Evolutionary conservation across 306 rosid species (phyloP), one percentile per base, ranked within the genome.

Genomic region (Albizia julibrissin): DNA sequence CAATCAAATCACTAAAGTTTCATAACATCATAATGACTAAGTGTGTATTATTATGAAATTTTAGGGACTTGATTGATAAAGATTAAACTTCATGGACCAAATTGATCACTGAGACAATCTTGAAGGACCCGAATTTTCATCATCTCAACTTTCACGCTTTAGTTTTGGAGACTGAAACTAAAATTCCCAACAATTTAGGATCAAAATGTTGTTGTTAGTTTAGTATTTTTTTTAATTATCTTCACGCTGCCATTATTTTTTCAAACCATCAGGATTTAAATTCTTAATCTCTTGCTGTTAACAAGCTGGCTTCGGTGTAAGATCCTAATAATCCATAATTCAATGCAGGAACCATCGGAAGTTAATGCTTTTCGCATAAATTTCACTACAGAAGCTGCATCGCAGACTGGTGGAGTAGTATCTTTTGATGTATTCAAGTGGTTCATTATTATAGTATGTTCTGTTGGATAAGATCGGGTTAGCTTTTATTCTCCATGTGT

Each of bases 331-430:
- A 46, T 62, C 19, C 50, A 56, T 44, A 65, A 75, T 46, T 75
- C 10, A 21, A 84, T 74, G 87, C 86, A 91, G 92, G 89, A 81
- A 82, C 87, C 22, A 21, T 76, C 47, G 88, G 83, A 84, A 80
- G 87, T 77, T 73, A 39, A 71, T 47, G 83, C 71, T 79, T 70
- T 74, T 82, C 59, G 37, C 33, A 74, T 34, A 62, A 67, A 70
- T 37, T 79, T 44, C 75, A 74, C 47, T 75, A 33, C 79, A 75
- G 79, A 75, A 74, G 85, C 56, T 43, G 76, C 76, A 26, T 65
- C 11, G 22, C 58, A 47, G 68, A 27, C 19, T 50, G 66, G 34
- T 50, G 29, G 47, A 83, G 80, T 2, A 77, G 43, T 62, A 2
- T 71, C 21, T 69, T 24, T 22, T 61, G 69, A 16, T 76, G 69